phyloP scores from a whole-genome alignment of 768 basidiomycete genomes.

The Trametes cingulata region DNA sequence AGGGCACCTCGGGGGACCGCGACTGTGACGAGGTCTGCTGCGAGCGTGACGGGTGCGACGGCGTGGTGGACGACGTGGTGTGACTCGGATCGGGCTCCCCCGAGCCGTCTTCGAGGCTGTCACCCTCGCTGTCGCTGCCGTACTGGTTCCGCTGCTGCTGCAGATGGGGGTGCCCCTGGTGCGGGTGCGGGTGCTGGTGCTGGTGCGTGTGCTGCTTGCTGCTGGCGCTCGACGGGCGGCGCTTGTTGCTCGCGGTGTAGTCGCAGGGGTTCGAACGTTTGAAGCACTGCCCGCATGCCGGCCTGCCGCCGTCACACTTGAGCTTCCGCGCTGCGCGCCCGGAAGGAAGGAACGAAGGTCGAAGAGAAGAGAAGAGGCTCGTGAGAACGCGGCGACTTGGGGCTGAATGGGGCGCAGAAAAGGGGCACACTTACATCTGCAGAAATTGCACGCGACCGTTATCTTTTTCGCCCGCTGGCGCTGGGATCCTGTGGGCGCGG shows the following conservation, averaged over 20 bases:
- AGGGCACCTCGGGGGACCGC: conserved; percentile 52
- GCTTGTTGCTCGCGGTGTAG: conserved; percentile 75
- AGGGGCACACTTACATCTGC: conserved; percentile 67
- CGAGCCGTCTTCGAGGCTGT: conserved; percentile 58
- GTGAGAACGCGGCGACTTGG: conserved; percentile 10
- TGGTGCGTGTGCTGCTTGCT: conserved; percentile 17
- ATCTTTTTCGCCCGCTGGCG: conserved; percentile 82
- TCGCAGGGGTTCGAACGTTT: conserved; percentile 80
- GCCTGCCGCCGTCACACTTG: conserved; percentile 85
- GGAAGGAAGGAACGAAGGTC: neutral
- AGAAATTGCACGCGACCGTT: conserved; percentile 88
- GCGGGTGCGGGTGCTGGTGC: conserved; percentile 47
- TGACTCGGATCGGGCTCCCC: conserved; percentile 39
- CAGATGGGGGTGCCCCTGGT: too few relatives aligned
- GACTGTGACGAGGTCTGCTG: conserved; percentile 35
- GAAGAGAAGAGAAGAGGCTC: neutral
- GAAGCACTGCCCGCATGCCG: conserved; percentile 79
- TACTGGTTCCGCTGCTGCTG: conserved; percentile 50
- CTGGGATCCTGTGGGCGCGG: conserved; percentile 47
- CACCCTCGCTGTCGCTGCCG: conserved; percentile 31
- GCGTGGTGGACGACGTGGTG: too few relatives aligned
- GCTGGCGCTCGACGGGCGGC: conserved; percentile 55
- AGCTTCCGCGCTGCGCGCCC: conserved; percentile 69
- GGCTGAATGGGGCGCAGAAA: neutral
- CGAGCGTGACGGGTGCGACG: too few relatives aligned